These are phyloP conservation scores for Didymella arachidicola DNA, from an alignment of 2,329 filamentous ascomycete species.

Conservation along the genomic window DNA sequence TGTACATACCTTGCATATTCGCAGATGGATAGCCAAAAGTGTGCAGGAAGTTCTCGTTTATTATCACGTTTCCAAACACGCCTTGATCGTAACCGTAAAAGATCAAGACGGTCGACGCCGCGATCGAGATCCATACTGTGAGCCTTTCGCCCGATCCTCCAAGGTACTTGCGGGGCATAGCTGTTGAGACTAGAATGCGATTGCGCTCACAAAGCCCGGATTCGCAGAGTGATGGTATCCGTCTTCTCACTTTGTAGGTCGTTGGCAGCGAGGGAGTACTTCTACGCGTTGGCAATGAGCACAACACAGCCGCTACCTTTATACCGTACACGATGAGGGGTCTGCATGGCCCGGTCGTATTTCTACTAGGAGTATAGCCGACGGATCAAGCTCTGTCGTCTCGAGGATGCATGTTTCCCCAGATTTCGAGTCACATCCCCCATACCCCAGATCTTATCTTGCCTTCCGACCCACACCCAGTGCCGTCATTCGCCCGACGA, in stretches of 20 bases:
- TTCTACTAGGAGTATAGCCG: neutral
- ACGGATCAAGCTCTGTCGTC: neutral
- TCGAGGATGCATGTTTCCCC: constrained; percentile 4
- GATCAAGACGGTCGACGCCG: constrained; percentile 59
- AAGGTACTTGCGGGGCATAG: constrained; percentile 59
- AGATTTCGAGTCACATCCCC: constrained; percentile 14
- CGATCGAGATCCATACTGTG: constrained; percentile 62
- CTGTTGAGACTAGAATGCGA: neutral
- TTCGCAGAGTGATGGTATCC: neutral
- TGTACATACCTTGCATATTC: constrained; percentile 33
- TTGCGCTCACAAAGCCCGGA: neutral
- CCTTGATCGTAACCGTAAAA: constrained; percentile 57
- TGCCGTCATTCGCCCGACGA: constrained; percentile 2
- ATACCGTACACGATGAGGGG: constrained; percentile 6
- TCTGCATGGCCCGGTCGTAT: neutral
- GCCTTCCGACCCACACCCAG: neutral
- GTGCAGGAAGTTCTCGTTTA: constrained; percentile 41
- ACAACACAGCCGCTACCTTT: neutral
- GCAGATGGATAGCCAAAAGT: constrained; percentile 41
- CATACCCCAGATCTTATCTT: constrained; percentile 15
- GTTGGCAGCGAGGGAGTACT: neutral
- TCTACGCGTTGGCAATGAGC: neutral
- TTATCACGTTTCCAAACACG: constrained; percentile 48
- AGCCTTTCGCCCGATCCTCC: constrained; percentile 60
- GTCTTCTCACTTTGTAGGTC: neutral